A percentile compares a stretch with the other conserved stretches of the same genome.
Conservation (phyloP, 345 rosid genomes). For the Luvunga scandens region DNA sequence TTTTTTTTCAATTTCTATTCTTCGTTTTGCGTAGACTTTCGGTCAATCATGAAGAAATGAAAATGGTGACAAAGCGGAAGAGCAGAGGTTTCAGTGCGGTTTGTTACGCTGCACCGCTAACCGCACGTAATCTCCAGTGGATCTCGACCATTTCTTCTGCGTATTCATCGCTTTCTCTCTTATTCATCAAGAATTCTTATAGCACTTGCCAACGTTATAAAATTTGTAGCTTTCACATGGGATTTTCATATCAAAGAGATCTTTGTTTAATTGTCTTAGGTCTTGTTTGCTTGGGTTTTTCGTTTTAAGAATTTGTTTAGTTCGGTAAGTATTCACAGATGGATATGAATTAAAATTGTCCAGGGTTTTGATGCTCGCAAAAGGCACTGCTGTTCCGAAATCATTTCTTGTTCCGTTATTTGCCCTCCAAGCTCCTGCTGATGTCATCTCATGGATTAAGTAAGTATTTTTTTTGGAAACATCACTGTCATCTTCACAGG, state of each 20-base stretch:
- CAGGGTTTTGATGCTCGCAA: conserved; percentile 69
- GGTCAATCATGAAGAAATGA: conserved; percentile 22
- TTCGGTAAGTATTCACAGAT: conserved; percentile 1
- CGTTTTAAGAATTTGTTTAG: neutral
- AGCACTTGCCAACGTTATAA: neutral
- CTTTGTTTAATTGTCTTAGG: neutral
- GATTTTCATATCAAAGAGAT: neutral
- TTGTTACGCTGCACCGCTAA: conserved; percentile 57
- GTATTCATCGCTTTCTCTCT: conserved; percentile 35
- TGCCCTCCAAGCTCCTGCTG: conserved; percentile 70
- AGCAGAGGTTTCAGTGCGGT: conserved; percentile 55
- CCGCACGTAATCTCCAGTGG: conserved; percentile 63
- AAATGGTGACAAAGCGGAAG: conserved; percentile 28
- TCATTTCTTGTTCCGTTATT: conserved; percentile 77
- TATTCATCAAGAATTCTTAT: neutral
- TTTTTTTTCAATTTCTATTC: neutral
- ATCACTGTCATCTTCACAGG: neutral
- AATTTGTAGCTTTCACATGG: neutral
- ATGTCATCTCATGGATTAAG: conserved; percentile 79
- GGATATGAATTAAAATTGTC: neutral
- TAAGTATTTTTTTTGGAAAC: conserved; percentile 27
- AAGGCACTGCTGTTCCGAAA: conserved; percentile 74
- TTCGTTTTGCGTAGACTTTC: conserved; percentile 40
- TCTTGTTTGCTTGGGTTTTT: neutral
- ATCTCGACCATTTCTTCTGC: conserved; percentile 61